Evolutionary conservation across 2,329 filamentous ascomycete species (phyloP).

Genomic region (Rutstroemia sydowiana): DNA sequence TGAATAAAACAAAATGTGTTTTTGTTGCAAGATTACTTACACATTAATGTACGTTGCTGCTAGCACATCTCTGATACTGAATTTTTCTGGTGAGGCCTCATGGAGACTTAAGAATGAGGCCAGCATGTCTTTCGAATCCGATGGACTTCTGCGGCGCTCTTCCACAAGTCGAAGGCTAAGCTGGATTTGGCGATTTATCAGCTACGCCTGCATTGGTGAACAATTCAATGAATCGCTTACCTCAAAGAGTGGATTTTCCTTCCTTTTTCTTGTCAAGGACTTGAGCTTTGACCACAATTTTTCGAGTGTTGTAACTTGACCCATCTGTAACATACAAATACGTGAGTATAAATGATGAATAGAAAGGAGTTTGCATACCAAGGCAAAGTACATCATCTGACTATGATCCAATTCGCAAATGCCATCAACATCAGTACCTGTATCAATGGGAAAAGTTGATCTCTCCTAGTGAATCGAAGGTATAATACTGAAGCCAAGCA

Average conservation of each 20-base stretch:
- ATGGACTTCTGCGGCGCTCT: not conserved
- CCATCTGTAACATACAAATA: not conserved
- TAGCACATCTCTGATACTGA: not conserved
- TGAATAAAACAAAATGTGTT: not conserved
- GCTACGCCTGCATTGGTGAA: not conserved
- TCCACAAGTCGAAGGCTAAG: not conserved
- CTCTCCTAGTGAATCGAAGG: conserved; percentile 6
- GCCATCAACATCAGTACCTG: not conserved
- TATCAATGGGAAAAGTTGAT: not conserved
- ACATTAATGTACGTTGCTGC: not conserved
- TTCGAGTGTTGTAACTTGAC: not conserved
- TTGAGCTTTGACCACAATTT: too few species aligned
- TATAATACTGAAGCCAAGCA: conserved; percentile 2
- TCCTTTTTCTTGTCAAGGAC: too few species aligned
- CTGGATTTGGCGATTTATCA: not conserved
- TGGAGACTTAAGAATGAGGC: not conserved
- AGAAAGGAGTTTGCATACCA: not conserved
- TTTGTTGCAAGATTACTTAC: not conserved
- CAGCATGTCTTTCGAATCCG: not conserved
- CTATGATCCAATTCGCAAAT: not conserved
- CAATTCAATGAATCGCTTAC: too few species aligned
- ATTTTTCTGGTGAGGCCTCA: not conserved
- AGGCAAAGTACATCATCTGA: not conserved
- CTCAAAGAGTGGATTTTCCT: too few species aligned
- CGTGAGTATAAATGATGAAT: not conserved